Conservation (phyloP, 257 asterid species). For the Ligustrum vulgare region DNA sequence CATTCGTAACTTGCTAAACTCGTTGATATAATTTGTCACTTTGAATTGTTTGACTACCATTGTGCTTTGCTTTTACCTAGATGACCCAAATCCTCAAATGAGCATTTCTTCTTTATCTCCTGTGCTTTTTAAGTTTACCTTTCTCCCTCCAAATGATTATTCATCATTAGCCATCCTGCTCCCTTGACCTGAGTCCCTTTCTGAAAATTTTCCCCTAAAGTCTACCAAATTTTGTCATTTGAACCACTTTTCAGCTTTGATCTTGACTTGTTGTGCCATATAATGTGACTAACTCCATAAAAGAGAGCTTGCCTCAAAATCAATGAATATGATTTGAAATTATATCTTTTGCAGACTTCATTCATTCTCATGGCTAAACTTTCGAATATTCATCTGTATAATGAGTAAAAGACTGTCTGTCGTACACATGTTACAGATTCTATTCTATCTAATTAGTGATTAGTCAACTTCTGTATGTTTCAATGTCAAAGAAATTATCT, state of each 20-base stretch:
- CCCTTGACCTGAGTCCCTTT: background rate
- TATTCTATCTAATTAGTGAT: background rate
- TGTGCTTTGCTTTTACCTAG: background rate
- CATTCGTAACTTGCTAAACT: background rate
- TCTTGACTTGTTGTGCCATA: too few species aligned
- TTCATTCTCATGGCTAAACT: constrained; percentile 3
- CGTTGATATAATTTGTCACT: too few species aligned
- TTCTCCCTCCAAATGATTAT: background rate
- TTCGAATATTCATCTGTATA: background rate
- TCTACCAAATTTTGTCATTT: background rate
- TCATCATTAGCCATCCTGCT: background rate
- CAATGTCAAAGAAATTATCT: background rate
- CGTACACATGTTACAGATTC: constrained; percentile 1
- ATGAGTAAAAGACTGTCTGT: background rate
- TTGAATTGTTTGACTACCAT: background rate
- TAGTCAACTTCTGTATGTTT: background rate
- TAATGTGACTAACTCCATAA: background rate
- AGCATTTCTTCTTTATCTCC: background rate
- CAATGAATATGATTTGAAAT: background rate
- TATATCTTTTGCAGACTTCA: background rate
- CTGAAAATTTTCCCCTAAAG: background rate
- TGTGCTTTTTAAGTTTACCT: background rate
- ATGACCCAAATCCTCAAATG: background rate
- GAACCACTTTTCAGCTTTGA: too few species aligned
- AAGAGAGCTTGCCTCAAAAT: background rate